Evolutionary conservation across 306 rosid species (phyloP).

Genomic region (Castanopsis chinensis): DNA sequence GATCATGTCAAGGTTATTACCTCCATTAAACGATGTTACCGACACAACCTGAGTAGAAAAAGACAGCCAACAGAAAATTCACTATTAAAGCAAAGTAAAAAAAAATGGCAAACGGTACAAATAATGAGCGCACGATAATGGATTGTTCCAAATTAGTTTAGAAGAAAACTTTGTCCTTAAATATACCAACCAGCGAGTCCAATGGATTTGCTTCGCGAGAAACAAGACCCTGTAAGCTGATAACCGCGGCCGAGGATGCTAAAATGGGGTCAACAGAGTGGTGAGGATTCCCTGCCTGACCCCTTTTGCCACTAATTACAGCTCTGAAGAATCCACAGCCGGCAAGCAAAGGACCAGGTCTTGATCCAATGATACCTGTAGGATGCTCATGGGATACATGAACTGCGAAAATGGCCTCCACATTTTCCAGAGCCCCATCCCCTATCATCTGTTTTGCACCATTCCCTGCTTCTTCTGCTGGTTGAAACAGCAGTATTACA

Average conservation of each 20-base stretch:
- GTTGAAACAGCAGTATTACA: constrained; percentile 82
- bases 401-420: constrained; percentile 88
- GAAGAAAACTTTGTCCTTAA: too few relatives aligned
- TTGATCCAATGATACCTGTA: constrained; percentile 71
- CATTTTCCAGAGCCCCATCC: constrained; percentile 78
- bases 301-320: constrained; percentile 59
- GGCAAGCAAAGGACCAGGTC: constrained; percentile 86
- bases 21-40: constrained; percentile 81
- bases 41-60: constrained; percentile 63
- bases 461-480: constrained; percentile 98
- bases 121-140: not conserved
- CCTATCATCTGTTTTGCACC: constrained; percentile 93
- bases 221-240: constrained; percentile 90
- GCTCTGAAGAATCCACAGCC: constrained; percentile 95
- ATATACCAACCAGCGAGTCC: constrained; percentile 69
- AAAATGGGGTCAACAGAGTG: constrained; percentile 70
- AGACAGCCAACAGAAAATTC: not conserved
- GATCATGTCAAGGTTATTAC: constrained; percentile 64
- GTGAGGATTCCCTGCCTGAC: constrained; percentile 42
- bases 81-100: not conserved
- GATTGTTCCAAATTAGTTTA: too few relatives aligned
- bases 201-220: constrained; percentile 92
- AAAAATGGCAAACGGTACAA: not conserved
- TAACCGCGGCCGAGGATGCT: constrained; percentile 83
- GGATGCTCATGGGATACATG: constrained; percentile 92